phyloP scores from a whole-genome alignment of 2,329 filamentous ascomycete genomes.

The Xylaria arbuscula region DNA sequence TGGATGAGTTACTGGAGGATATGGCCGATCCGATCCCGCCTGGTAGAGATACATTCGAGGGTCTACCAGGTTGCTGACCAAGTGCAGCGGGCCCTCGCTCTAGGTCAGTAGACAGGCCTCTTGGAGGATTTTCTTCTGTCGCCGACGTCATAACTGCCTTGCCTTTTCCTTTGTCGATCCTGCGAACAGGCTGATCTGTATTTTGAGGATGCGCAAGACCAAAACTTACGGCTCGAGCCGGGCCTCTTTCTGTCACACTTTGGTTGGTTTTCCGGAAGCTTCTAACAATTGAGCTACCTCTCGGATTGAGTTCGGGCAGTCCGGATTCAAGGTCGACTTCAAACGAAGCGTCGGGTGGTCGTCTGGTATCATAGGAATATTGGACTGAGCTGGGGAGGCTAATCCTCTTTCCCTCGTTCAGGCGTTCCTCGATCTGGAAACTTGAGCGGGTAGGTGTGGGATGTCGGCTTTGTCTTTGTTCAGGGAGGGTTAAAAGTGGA shows the following conservation, averaged over 20 bases:
- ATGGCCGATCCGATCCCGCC: constrained; percentile 64
- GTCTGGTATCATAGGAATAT: constrained; percentile 65
- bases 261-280: constrained; percentile 47
- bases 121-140: constrained; percentile 51
- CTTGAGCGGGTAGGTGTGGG: constrained; percentile 59
- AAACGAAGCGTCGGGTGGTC: constrained; percentile 49
- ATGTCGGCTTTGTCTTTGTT: constrained; percentile 61
- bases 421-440: constrained; percentile 61
- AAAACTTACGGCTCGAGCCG: constrained; percentile 47
- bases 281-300: constrained; percentile 39
- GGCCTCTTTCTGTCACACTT: constrained; percentile 45
- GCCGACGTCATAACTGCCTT: constrained; percentile 58
- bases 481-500: constrained; percentile 63
- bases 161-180: constrained; percentile 63
- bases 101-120: constrained; percentile 62
- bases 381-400: constrained; percentile 66
- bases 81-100: constrained; percentile 64
- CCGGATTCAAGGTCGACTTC: constrained; percentile 43
- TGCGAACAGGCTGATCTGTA: constrained; percentile 40
- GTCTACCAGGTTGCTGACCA: constrained; percentile 55
- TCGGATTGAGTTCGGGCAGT: constrained; percentile 42
- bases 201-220: constrained; percentile 45
- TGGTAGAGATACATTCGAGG: constrained; percentile 62
- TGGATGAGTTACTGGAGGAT: constrained; percentile 69
- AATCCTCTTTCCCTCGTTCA: constrained; percentile 60